These are phyloP conservation scores for Fusarium albosuccineum DNA, from an alignment of 2,329 filamentous ascomycete genomes.

Conservation along the genomic window DNA sequence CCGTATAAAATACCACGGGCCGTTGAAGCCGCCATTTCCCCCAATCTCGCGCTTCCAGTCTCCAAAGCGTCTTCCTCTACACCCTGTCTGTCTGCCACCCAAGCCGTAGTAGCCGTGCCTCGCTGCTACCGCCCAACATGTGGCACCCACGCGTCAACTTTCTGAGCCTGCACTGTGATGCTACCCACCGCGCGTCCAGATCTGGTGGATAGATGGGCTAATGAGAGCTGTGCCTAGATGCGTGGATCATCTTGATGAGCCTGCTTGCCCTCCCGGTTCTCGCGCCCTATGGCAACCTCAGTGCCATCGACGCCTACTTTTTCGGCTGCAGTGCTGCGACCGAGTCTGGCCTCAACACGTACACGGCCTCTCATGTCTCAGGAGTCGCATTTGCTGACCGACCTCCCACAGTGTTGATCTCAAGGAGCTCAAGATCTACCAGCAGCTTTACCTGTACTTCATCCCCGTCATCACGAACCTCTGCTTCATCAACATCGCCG, in stretches of 20 bases:
- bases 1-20: no score
- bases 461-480: slow-evolving; percentile 62
- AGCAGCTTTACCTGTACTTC: slow-evolving; percentile 65
- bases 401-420: slow-evolving; percentile 58
- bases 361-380: neutral
- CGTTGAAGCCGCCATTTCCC: no score
- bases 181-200: slow-evolving; percentile 1
- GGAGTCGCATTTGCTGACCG: neutral
- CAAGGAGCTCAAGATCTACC: slow-evolving; percentile 62
- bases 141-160: slow-evolving; percentile 4
- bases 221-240: slow-evolving; percentile 28
- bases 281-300: slow-evolving; percentile 35
- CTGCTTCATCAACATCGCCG: slow-evolving; percentile 62
- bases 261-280: slow-evolving; percentile 28
- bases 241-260: slow-evolving; percentile 34
- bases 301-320: slow-evolving; percentile 61
- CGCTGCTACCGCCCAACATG: neutral
- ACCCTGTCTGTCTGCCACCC: no score
- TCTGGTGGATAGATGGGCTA: neutral
- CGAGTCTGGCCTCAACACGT: slow-evolving; percentile 64
- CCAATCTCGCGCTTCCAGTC: no score
- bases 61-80: no score
- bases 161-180: slow-evolving; percentile 2
- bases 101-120: no score
- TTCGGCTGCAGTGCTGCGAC: slow-evolving; percentile 62